Base-by-base conservation (phyloP, 2,329 filamentous ascomycete genomes). In the Aspergillus hiratsukae region DNA sequence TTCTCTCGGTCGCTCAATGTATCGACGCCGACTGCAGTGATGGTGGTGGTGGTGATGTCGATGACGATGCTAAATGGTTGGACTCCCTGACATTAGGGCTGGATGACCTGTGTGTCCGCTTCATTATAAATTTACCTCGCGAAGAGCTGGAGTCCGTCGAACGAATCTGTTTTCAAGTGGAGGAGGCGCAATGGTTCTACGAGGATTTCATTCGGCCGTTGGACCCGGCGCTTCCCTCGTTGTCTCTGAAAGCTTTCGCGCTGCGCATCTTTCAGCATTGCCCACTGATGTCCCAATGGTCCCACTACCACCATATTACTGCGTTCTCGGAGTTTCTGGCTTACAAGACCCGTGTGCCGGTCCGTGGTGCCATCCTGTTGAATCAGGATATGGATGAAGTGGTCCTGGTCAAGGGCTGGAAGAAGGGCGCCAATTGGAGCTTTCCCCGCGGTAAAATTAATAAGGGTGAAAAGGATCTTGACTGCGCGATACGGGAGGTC, bases 121-220 rank as follows among this genome's bases (percentile, higher is more conserved):
- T 99, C 77, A 93, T 99, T 71, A 91, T 97, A 75, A 97, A 99
- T 77, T 84, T 97, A 59, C 94, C 95, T 48, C 83, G 89, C 62
- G 91, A 94, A 75, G 94, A 99, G 75, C 84, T 97, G 49, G 86
- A 87, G 63, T 91, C 90, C 2, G 89, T 96, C 56, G 90, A 91
- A 71, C 88, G 94, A 70, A 94, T 99, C 76, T 97, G 93, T 77
- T 99, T 99, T 74, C 92, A 97, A 77, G 89, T 99, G 66, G 94
- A 99, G 76, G 95, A 99, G 77, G 94, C 94, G 67, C 95, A 99
- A 86, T 99, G 94, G 94, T 99, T 96, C 77, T 99, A 99, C 84
- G 94, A 99, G 80, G 94, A 99, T 76, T 99, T 99, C 72, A 91
- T 99, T 72, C 90, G 94, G 49, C 92, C 93, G 41, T 81, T 94